Evolutionary conservation across 176 grass and related monocot genomes (phyloP), one percentile per base, ranked within the genome.

Genomic region (Oryza punctata): DNA sequence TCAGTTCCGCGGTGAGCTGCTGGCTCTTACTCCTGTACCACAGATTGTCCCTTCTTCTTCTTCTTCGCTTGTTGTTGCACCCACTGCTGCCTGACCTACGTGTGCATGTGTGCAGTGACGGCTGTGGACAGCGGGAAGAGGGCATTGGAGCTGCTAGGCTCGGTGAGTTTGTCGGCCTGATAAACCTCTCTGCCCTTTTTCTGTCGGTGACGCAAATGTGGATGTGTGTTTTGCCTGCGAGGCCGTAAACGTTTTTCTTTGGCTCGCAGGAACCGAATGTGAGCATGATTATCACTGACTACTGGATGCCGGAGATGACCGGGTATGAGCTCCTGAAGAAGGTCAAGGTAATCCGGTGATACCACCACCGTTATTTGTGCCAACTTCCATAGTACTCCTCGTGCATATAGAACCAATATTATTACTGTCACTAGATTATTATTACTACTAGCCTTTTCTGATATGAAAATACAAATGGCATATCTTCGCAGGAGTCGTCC

Each of bases 231-330:
- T 32, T 41, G 61, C 54, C 6, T 81, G 8, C 1, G 72, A 46
- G 3, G 21, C 38, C 24, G 7, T 32, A 63, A 25, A 9, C 10
- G 64, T 21, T 38, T 46, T 2, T 6, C 15, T 14, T 23, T 30
- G 5, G 4, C 47, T 52, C 71, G 24, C 76, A 98, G 96, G 96
- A 98, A 67, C 85, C 91, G 35, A 95, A 98, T 54, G 96, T 98
- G 35, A 94, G 89, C 71, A 90, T 98, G 93, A 98, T 98, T 40
- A 96, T 98, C 32, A 98, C 96, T 0, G 96, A 98, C 81, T 98
- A 98, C 68, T 96, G 89, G 61, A 98, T 98, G 96, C 96, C 96
- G 24, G 96, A 94, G 83, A 98, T 98, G 96, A 98, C 96, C 4
- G 96, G 96, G 2, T 95, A 89, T 25, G 93, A 98, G 32, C 96